Base-by-base conservation (phyloP, 768 basidiomycete genomes). In the Gloeophyllum trabeum region DNA sequence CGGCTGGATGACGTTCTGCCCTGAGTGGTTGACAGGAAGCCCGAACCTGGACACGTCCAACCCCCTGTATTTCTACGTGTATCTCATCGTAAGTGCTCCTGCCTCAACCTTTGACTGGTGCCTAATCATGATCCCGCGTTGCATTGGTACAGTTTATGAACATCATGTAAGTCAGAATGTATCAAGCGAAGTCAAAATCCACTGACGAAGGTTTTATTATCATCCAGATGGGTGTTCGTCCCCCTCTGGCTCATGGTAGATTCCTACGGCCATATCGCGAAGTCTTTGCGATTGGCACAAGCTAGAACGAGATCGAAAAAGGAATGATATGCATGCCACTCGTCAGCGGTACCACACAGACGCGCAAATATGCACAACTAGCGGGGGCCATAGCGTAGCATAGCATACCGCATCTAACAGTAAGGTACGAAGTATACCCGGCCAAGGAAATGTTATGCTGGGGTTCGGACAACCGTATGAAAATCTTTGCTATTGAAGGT, bases 1-100 rank as follows among this genome's bases (percentile, higher is more conserved):
- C 51, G 80, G 80, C 23, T 88, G 79, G 79, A 88, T 90, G 87
- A 90, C 86, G 2, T 90, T 90, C 61, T 80, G 78, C 53, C 87
- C 87, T 1, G 87, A 89, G 60, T 89, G 85, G 85, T 62, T 90
- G 38, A 78, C 72, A 1, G 84, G 82, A 16, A 82, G 75, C 52
- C 75, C 78, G 1, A 83, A 70, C 55, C 60, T 90, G 41, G 69
- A 82, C 51, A 84, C 75, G 0, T 81, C 79, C 5, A 84, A 86
- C 50, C 61, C 66, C 21, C 60, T 88, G 26, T 72, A 78, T 53
- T 67, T 87, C 41, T 90, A 84, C 84, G 77, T 88, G 6, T 87
- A 89, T 61, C 77, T 89, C 32, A 54, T 79, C 45, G 85, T 89
- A 54, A 51, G 81, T 69, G 25, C 12, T 12, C 14, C 22, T 22